Base-by-base conservation (phyloP, 2,329 filamentous ascomycete species). In the Pestalotiopsis fici region DNA sequence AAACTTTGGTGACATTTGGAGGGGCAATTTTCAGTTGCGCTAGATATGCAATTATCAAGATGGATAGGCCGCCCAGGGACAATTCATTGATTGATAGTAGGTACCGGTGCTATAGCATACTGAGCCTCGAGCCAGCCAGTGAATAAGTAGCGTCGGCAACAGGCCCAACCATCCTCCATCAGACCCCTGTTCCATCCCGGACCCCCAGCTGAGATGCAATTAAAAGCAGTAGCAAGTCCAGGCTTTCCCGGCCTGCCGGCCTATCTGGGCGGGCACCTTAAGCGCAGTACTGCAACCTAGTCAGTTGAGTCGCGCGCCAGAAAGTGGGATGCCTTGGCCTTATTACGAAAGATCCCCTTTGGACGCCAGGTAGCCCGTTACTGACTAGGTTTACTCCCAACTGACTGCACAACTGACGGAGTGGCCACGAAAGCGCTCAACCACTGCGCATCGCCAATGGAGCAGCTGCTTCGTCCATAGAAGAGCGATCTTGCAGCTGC, bases 301-400 rank as follows among this genome's bases (percentile, higher is more conserved):
- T 50, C 43, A 11, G 18, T 50, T n/a, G 43, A n/a, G 43, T 50
- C 43, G 43, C 57, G 57, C 57, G 31, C n/a, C 31, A 27, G n/a
- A 43, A 47, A 62, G 59, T 62, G 59, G 59, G 59, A 62, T 62
- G 59, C 59, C 39, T 50, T 25, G 43, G 43, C 27, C 55, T 31
- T 27, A 57, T 31, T 27, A 47, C 37, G n/a, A 50, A n/a, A 21
- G 59, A 39, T 23, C 18, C 37, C 37, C 59, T 50, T 28, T 57
- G 23, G 37, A 62, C 39, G 59, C 59, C 59, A 62, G 59, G 37
- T 62, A 62, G 39, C 21, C 59, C 55, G 55, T 57, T 57, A 31
- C 23, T 31, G 55, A 57, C 55, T 31, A 27, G 55, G 27, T 57
- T 31, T 27, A 27, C 55, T 21, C 23, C 27, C 57, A n/a, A 35